Percentiles rank a stretch among this genome's conserved stretches.
Conservation (phyloP, 192 early-diverging fungal genomes). For the Phycomyces nitens region DNA sequence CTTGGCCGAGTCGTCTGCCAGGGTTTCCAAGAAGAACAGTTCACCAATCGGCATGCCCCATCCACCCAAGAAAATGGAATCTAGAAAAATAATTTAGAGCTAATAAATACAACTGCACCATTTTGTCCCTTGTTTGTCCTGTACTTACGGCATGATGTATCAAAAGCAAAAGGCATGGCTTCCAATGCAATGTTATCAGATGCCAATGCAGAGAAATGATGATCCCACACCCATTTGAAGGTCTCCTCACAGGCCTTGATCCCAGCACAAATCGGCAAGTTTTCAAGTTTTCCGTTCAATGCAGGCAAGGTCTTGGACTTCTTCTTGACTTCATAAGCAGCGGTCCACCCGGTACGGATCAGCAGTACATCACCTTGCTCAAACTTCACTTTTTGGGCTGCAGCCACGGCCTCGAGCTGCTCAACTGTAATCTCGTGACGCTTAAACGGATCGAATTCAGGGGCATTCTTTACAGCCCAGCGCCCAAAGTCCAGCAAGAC, state of each 20-base stretch:
- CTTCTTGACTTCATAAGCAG: slow-evolving; percentile 8
- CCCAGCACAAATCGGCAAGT: slow-evolving; percentile 8
- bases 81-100: slow-evolving; percentile 2
- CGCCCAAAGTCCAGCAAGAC: slow-evolving; percentile 27
- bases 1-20: slow-evolving; percentile 25
- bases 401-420: slow-evolving; percentile 23
- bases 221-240: slow-evolving; percentile 29
- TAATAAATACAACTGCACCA: neutral
- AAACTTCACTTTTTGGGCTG: slow-evolving; percentile 20
- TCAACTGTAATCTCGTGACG: slow-evolving; percentile 19
- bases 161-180: slow-evolving; percentile 18
- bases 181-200: slow-evolving; percentile 24
- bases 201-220: slow-evolving; percentile 31
- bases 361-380: slow-evolving; percentile 32
- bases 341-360: slow-evolving; percentile 27
- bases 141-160: slow-evolving; percentile 25
- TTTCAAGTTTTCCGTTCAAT: neutral
- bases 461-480: slow-evolving; percentile 18
- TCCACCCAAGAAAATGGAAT: slow-evolving; percentile 25
- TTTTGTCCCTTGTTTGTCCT: neutral
- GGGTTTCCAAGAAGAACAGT: slow-evolving; percentile 24
- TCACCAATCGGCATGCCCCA: slow-evolving; percentile 36
- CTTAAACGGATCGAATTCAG: slow-evolving; percentile 22
- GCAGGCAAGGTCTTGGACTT: neutral
- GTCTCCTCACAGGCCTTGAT: slow-evolving; percentile 33